Evolutionary conservation across 208 protist genomes (phyloP), one percentile per base, ranked within the genome.

Genomic region (Wallacemonas sp.): DNA sequence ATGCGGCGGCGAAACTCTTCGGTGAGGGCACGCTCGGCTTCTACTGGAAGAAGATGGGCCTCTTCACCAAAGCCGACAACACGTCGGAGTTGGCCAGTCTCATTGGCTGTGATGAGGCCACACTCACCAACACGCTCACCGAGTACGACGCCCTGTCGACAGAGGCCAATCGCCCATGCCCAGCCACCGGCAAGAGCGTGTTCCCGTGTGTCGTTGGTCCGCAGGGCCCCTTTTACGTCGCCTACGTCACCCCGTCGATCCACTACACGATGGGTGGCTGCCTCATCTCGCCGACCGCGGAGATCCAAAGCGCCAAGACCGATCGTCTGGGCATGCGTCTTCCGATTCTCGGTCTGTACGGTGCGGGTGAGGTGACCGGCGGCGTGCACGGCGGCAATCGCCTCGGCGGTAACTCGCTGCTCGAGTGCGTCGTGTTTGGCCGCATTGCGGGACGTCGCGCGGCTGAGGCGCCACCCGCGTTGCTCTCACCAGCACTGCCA

Each of bases 241-340:
- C 92, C 29, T 72, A 78, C 61, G 83, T 99, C 46, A 98, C 95
- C 24, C 98, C 98, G 12, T 87, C 84, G 6, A 90, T 99, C 67
- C 98, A 99, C 81, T 99, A 99, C 87, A 97, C 86, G 9, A 98
- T 98, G 97, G 98, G 98, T 56, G 98, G 98, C 43, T 74, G 97
- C 55, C 57, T 81, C 39, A 97, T 99, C 67, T 90, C 90, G 33
- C 56, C 80, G 6, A 67, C 95, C 14, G 90, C 80, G 9, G 75
- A 90, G 44, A 78, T 99, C 30, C 85, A 98, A 68, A 64, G 65
- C 52, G 74, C 83, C 61, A 47, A 43, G 44, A 65, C 62, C 33
- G 62, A 61, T 32, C 46, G 66, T 16, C 54, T 57, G 26, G 61
- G 74, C 19, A 27, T 72, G 27, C 70, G 70, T 41, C 76, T 80